phyloP scores from a whole-genome alignment of 352 stramenopile genomes.

The Phytophthora lateralis region DNA sequence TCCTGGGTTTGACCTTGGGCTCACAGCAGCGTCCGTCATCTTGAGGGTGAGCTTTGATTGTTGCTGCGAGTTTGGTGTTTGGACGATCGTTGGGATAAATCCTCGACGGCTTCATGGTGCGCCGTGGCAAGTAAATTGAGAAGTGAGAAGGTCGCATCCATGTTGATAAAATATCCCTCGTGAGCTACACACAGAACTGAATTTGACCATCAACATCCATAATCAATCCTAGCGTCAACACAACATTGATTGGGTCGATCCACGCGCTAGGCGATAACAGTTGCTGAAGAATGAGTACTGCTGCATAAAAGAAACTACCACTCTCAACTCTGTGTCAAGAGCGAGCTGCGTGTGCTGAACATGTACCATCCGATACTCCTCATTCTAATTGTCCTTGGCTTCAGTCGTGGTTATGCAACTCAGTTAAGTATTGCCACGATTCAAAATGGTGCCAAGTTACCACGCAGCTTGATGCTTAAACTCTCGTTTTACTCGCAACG shows the following conservation, averaged over 20 bases:
- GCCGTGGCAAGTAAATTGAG: not conserved
- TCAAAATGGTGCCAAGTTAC: not conserved
- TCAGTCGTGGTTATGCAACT: not conserved
- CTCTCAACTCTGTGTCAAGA: too few species aligned
- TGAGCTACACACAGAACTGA: not conserved
- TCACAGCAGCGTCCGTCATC: not conserved
- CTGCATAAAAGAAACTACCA: too few species aligned
- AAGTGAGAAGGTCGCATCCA: not conserved
- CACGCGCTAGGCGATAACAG: conserved; percentile 6
- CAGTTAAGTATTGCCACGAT: not conserved
- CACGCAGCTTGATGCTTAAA: not conserved
- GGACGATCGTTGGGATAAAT: not conserved
- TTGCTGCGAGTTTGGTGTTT: conserved; percentile 5
- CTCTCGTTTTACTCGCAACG: not conserved
- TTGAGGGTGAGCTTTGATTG: not conserved
- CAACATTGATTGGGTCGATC: conserved; percentile 14
- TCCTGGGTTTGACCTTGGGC: not conserved
- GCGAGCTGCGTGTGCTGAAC: too few species aligned
- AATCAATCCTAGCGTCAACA: conserved; percentile 21
- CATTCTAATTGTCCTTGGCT: not conserved
- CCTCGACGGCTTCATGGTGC: conserved; percentile 8
- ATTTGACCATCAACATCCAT: conserved; percentile 8
- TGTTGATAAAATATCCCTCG: not conserved
- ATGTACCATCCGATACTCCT: too few species aligned
- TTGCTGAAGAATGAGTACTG: too few species aligned